Base-by-base conservation (phyloP, 1,139 yeast genomes). In the Hansenula lynferdii region DNA sequence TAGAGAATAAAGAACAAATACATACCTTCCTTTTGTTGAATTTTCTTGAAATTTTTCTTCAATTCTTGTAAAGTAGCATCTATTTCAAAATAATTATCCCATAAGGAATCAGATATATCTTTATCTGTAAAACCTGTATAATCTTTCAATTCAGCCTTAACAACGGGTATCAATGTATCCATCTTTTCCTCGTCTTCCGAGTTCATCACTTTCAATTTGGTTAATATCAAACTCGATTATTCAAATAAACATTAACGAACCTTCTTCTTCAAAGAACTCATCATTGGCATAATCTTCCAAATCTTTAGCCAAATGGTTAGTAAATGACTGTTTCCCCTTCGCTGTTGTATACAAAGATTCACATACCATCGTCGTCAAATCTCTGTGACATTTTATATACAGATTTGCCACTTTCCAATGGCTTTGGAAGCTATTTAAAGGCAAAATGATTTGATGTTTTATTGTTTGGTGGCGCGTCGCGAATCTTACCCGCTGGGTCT, bases 51-150 rank as follows among this genome's bases (percentile, higher is more conserved):
- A 17, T 37, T 45, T 28, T 44, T 59, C 49, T 71, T 72, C 39
- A 84, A 56, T 45, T 78, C 82, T 28, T 61, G 66, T 11, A 78
- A 52, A 0, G 86, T 59, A n/a, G 70, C 69, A 4, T 70, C 75
- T 8, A 78, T 50, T 36, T 77, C 80, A 53, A 75, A 75, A 55
- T 80, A 79, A 51, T 77, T 75, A 49, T 66, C 68, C 69, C 80
- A 80, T 12, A 85, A 64, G 0, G 80, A 66, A 45, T 80, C 84
- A 48, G 78, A 75, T 43, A 84, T 60, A 34, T 72, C 76, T 11
- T 64, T 52, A 21, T 78, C 84, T 7, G 69, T 64, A 37, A 78
- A 68, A 8, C 67, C 68, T n/a, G 59, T 67, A 51, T 69, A 72
- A 16, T 59, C 58, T 19, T 49, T 54, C 31, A 74, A 49, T 40